Percentiles rank a stretch among this genome's conserved stretches.
These are phyloP conservation scores for Cadophora gregata DNA, from an alignment of 2,329 filamentous ascomycete species.

Conservation along the genomic window DNA sequence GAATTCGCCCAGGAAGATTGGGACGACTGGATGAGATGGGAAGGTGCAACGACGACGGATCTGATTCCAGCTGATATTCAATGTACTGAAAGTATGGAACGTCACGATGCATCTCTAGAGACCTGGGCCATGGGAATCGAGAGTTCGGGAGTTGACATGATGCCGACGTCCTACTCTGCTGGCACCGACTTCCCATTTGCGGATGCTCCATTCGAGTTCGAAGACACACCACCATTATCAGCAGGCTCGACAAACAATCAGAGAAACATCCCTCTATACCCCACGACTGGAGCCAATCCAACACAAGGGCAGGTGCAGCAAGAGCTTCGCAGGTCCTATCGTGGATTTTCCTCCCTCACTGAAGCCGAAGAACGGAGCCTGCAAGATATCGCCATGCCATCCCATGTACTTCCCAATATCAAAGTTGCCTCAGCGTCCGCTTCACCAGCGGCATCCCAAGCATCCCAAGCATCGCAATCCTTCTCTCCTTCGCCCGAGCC, in stretches of 20 bases:
- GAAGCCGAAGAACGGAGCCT: slow-evolving; percentile 25
- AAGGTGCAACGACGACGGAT: slow-evolving; percentile 16
- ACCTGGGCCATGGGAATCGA: slow-evolving; percentile 19
- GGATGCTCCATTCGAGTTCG: slow-evolving; percentile 26
- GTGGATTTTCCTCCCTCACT: slow-evolving; percentile 25
- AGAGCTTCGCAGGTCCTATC: slow-evolving; percentile 15
- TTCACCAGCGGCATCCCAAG: slow-evolving; percentile 14
- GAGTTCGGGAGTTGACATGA: slow-evolving; percentile 13
- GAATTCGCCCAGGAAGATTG: slow-evolving; percentile 25
- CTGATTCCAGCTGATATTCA: slow-evolving; percentile 9
- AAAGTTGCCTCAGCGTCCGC: slow-evolving; percentile 15
- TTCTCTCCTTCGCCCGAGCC: slow-evolving; percentile 23
- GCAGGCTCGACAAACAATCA: neutral
- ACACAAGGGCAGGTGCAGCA: slow-evolving; percentile 8
- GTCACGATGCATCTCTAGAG: slow-evolving; percentile 23
- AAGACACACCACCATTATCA: slow-evolving; percentile 18
- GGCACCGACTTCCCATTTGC: slow-evolving; percentile 20
- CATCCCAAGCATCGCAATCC: slow-evolving; percentile 14
- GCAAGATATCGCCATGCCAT: slow-evolving; percentile 31
- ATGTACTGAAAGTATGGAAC: slow-evolving; percentile 21
- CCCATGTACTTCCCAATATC: slow-evolving; percentile 10
- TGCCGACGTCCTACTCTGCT: slow-evolving; percentile 21
- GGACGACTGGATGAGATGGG: slow-evolving; percentile 30
- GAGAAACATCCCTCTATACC: neutral
- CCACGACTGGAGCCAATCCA: neutral